A percentile compares a stretch with the other conserved stretches of the same genome.
Evolutionary conservation across 2,329 filamentous ascomycete species (phyloP).

Genomic region (Emydomyces testavorans): DNA sequence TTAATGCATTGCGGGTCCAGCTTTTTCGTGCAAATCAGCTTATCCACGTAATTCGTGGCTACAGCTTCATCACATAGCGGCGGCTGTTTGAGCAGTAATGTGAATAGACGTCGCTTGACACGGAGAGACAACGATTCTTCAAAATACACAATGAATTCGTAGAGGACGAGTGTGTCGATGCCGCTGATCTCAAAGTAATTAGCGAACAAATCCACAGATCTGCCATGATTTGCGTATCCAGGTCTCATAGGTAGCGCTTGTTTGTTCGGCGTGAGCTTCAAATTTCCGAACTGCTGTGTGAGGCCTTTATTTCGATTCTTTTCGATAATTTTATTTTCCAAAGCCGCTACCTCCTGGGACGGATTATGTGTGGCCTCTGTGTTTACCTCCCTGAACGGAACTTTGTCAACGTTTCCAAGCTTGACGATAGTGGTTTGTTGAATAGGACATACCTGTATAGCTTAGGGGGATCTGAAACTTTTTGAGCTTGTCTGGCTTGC

Average conservation of each 20-base stretch:
- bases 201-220: constrained; percentile 25
- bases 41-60: constrained; percentile 33
- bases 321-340: constrained; percentile 11
- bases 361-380: background rate
- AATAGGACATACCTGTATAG: constrained; percentile 3
- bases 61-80: constrained; percentile 22
- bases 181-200: constrained; percentile 30
- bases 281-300: constrained; percentile 18
- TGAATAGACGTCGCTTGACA: constrained; percentile 39
- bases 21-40: constrained; percentile 26
- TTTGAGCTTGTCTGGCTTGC: background rate
- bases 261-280: background rate
- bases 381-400: background rate
- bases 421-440: background rate
- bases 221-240: constrained; percentile 27
- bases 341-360: background rate
- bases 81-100: constrained; percentile 33
- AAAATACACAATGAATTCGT: constrained; percentile 32
- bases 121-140: constrained; percentile 26
- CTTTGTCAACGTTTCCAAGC: background rate
- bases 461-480: background rate
- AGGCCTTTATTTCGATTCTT: background rate
- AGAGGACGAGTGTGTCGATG: constrained; percentile 27
- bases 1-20: constrained; percentile 18
- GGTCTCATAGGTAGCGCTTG: constrained; percentile 22